Evolutionary conservation across 2,329 filamentous ascomycete genomes (phyloP).

Genomic region (Claviceps quebecensis): DNA sequence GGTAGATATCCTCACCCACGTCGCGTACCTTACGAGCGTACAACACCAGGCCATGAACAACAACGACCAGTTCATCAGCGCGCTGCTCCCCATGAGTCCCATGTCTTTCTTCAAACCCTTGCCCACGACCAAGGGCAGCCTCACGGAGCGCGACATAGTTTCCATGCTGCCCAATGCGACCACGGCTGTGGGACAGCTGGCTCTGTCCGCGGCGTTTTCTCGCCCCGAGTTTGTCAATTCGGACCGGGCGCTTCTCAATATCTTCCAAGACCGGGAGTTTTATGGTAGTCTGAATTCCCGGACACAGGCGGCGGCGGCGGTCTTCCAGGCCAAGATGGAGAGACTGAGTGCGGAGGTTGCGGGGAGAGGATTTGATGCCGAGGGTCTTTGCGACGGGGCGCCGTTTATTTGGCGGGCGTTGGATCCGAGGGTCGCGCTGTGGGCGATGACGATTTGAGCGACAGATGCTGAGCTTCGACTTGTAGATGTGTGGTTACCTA

Average conservation of each 20-base stretch:
- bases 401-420: constrained; percentile 27
- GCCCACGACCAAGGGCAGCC: constrained; percentile 23
- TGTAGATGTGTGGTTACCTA: no score
- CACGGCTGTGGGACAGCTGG: constrained; percentile 22
- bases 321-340: constrained; percentile 23
- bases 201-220: constrained; percentile 24
- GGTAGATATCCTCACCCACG: constrained; percentile 26
- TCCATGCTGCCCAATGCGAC: constrained; percentile 20
- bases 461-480: no score
- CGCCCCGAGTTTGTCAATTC: constrained; percentile 23
- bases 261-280: constrained; percentile 24
- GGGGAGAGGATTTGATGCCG: constrained; percentile 24
- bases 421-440: constrained; percentile 6
- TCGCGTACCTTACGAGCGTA: constrained; percentile 15
- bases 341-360: constrained; percentile 22
- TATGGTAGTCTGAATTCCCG: constrained; percentile 18
- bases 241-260: constrained; percentile 24
- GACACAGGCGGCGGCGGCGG: constrained; percentile 18
- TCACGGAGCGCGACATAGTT: constrained; percentile 16
- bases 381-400: constrained; percentile 31
- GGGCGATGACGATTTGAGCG: not conserved
- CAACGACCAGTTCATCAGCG: constrained; percentile 22
- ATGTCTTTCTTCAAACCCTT: constrained; percentile 24
- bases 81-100: constrained; percentile 28
- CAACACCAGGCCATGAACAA: constrained; percentile 29